A percentile compares a stretch with the other conserved stretches of the same genome.
These are phyloP conservation scores for Pythium apleroticum DNA, from an alignment of 352 stramenopile species.

Conservation along the genomic window DNA sequence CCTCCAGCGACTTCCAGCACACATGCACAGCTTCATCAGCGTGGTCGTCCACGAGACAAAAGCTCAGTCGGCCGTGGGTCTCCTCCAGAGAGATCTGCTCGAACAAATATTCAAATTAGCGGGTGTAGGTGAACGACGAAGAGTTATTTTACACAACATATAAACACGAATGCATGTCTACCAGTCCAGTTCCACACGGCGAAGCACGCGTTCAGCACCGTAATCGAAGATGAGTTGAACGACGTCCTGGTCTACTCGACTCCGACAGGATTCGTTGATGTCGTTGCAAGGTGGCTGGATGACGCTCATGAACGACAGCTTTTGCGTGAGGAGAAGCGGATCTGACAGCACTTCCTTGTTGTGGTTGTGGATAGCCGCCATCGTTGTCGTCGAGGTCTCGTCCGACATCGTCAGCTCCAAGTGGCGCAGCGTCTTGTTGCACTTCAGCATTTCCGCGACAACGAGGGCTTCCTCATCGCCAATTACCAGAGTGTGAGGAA, in stretches of 20 bases:
- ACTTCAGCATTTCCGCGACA: constrained; percentile 2
- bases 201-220: constrained; percentile 8
- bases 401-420: constrained; percentile 15
- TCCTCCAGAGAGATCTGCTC: background rate
- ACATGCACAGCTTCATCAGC: background rate
- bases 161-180: constrained; percentile 1
- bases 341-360: constrained; percentile 13
- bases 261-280: background rate
- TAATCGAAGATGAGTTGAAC: constrained; percentile 20
- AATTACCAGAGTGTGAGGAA: background rate
- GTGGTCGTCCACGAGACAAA: background rate
- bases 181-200: constrained; percentile 18
- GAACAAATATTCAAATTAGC: background rate
- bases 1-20: background rate
- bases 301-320: constrained; percentile 16
- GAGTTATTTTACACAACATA: background rate
- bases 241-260: constrained; percentile 16
- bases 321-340: constrained; percentile 2
- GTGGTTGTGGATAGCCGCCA: constrained; percentile 14
- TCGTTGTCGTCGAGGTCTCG: background rate
- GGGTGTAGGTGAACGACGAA: background rate
- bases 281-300: background rate
- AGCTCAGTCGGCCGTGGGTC: background rate
- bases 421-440: constrained; percentile 12
- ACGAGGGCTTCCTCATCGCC: background rate